Evolutionary conservation across 768 basidiomycete genomes (phyloP).

Genomic region (Lactarius hengduanensis): DNA sequence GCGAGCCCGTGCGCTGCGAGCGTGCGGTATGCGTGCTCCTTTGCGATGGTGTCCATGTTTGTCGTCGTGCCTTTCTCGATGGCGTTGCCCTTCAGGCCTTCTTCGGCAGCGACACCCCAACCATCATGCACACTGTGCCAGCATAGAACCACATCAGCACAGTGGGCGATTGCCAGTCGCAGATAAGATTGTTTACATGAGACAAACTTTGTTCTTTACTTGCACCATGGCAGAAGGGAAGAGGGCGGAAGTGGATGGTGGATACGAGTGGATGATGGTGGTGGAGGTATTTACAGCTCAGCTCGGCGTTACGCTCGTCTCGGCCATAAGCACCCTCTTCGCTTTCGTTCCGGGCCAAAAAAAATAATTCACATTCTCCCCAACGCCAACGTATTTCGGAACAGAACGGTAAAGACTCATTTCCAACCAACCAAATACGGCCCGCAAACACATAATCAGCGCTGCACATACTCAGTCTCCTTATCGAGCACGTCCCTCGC

Average conservation of each 20-base stretch:
- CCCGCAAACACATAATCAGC: background rate
- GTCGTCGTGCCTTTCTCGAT: constrained; percentile 82
- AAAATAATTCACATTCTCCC: background rate
- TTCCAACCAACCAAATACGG: background rate
- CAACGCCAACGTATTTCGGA: background rate
- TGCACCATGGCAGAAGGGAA: constrained; percentile 40
- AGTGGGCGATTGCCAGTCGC: background rate
- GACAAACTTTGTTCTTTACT: constrained; percentile 86
- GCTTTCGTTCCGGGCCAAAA: background rate
- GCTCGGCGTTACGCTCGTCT: background rate
- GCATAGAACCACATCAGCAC: constrained; percentile 1
- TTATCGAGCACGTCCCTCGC: background rate
- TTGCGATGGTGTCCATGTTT: constrained; percentile 86
- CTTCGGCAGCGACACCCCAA: constrained; percentile 76
- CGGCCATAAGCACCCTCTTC: background rate
- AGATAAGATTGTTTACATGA: constrained; percentile 58
- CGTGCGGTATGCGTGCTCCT: constrained; percentile 67
- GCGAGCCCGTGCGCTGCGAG: constrained; percentile 87
- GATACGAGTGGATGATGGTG: background rate
- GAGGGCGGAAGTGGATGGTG: constrained; percentile 1
- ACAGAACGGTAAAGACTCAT: background rate
- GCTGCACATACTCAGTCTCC: background rate
- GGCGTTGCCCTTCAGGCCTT: constrained; percentile 81
- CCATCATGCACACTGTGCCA: constrained; percentile 84
- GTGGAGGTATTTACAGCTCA: background rate